A percentile compares a stretch with the other conserved stretches of the same genome.
These are phyloP conservation scores for Aureoboletus auriporus DNA, from an alignment of 768 basidiomycete species.

Conservation along the genomic window DNA sequence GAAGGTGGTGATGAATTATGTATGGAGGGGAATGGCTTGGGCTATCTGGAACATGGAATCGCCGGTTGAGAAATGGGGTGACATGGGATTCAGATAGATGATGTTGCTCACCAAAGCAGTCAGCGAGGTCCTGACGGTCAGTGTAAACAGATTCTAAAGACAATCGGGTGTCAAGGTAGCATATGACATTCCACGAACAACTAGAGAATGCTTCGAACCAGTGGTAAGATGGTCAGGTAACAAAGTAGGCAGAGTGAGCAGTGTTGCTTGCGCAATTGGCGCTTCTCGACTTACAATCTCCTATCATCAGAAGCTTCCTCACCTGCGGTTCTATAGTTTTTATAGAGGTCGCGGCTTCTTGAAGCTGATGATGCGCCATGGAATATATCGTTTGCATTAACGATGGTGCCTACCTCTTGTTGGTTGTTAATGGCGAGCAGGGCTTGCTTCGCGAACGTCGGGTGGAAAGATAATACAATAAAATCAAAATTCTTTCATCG, in stretches of 20 bases:
- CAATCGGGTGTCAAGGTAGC: no score
- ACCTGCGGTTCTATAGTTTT: slow-evolving; percentile 25
- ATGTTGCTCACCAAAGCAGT: slow-evolving; percentile 35
- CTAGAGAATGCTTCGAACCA: slow-evolving; percentile 27
- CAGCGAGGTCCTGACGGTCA: slow-evolving; percentile 33
- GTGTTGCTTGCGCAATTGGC: no score
- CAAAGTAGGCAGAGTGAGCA: not conserved
- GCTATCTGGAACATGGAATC: not conserved
- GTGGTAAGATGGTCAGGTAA: slow-evolving; percentile 36
- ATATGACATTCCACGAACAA: slow-evolving; percentile 30
- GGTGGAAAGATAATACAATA: not conserved
- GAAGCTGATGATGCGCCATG: slow-evolving; percentile 33
- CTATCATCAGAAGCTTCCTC: slow-evolving; percentile 35
- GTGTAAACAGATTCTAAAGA: slow-evolving; percentile 27
- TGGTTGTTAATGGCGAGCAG: slow-evolving; percentile 25
- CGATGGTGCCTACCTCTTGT: slow-evolving; percentile 31
- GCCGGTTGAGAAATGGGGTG: no score
- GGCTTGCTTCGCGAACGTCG: slow-evolving; percentile 19
- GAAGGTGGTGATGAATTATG: slow-evolving; percentile 29
- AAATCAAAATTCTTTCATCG: no score
- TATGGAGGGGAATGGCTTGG: slow-evolving; percentile 8
- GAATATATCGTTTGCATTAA: slow-evolving; percentile 29
- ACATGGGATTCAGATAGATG: not conserved
- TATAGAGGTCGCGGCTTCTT: slow-evolving; percentile 29
- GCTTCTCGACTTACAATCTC: slow-evolving; percentile 33